Base-by-base conservation (phyloP, 2,329 filamentous ascomycete genomes). In the Diplodia mutila region DNA sequence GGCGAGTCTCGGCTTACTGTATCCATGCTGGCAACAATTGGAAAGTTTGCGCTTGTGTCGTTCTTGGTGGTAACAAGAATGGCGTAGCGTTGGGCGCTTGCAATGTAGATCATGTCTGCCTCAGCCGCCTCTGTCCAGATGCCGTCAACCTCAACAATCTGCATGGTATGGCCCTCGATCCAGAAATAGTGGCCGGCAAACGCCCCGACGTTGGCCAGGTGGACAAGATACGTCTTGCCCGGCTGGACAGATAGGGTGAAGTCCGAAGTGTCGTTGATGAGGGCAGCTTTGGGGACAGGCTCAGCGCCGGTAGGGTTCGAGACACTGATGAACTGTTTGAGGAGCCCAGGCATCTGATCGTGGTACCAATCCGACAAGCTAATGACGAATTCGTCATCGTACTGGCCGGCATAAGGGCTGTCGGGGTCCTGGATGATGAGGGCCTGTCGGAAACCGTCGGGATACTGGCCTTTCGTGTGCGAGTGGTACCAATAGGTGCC, bases 361-460 rank as follows among this genome's bases (percentile, higher is more conserved):
- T 92, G 89, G 68, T 93, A 92, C 82, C 90, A 90, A 72, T 93
- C 90, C n/a, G 88, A 89, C n/a, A 93, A 78, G 70, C 90, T 90
- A 23, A 92, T 74, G 0, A 90, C 81, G 34, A 88, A 79, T 69
- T 92, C 90, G 48, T 85, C 84, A 39, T 85, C 82, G 34, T 87
- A 86, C 51, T 86, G 77, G 54, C 84, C 83, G 23, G 80, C 76
- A 69, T 82, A 84, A 65, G 79, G 84, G 70, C 85, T 84, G 5
- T 86, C 80, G 6, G 81, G 81, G 48, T 88, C 87, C 67, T 90
- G 84, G 18, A 93, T 80, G 16, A 92, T 82, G 61, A 92, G 78
- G 0, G 90, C 86, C 0, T 88, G 89, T 5, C 90, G 85, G 7
- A 91, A 80, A 0, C 90, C 90, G 73, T 93, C 90, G 0, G 89